Evolutionary conservation across 345 rosid genomes (phyloP).

Genomic region (Salix dunnii): DNA sequence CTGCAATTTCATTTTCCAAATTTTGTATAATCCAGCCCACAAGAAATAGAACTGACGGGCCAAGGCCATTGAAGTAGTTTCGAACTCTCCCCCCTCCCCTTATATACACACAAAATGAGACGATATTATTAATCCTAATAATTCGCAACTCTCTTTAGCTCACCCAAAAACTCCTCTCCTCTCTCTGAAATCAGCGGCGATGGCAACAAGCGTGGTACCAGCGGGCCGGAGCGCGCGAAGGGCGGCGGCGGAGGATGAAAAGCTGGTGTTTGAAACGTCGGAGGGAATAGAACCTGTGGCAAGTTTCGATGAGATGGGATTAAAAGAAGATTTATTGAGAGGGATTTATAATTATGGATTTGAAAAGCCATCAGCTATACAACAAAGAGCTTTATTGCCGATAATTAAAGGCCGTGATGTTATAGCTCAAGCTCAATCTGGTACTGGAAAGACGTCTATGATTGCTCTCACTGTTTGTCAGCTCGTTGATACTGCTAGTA

Average conservation of each 20-base stretch:
- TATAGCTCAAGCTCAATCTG: constrained; percentile 98
- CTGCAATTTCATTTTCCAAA: no score
- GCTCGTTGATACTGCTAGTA: constrained; percentile 57
- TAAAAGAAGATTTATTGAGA: constrained; percentile 71
- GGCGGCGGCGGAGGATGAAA: constrained; percentile 44
- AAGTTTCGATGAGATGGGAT: constrained; percentile 84
- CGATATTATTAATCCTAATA: not conserved
- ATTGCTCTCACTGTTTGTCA: constrained; percentile 95
- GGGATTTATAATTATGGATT: constrained; percentile 86
- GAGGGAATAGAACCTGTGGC: constrained; percentile 80
- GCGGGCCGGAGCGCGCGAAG: constrained; percentile 43
- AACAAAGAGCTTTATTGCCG: constrained; percentile 93
- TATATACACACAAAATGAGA: not conserved
- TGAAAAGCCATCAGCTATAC: constrained; percentile 95
- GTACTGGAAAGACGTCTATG: constrained; percentile 96
- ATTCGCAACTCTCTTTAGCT: not conserved
- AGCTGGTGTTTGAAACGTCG: constrained; percentile 77
- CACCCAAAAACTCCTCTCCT: not conserved
- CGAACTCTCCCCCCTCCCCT: not conserved
- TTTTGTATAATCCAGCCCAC: no score
- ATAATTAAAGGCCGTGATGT: constrained; percentile 88
- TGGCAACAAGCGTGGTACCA: constrained; percentile 20
- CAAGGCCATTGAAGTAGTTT: not conserved
- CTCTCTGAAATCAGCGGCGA: not conserved
- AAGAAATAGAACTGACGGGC: not conserved